A percentile compares a stretch with the other conserved stretches of the same genome.
Conservation (phyloP, 2,329 filamentous ascomycete genomes). For the Colletotrichum sp. region DNA sequence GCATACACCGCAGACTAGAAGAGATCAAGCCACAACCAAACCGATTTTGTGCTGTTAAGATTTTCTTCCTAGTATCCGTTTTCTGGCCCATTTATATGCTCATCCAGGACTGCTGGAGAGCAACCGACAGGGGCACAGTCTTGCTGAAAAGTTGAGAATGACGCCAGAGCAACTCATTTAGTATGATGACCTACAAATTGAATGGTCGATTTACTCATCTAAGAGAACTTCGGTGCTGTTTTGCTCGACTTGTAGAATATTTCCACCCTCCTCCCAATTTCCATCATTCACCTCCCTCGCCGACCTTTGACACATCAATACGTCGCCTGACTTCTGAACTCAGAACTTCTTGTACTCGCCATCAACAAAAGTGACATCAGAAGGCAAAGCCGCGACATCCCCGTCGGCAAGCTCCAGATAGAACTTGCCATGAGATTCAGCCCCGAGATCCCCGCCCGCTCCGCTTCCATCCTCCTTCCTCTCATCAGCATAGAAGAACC, state of each 20-base stretch:
- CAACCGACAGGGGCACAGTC: too few relatives aligned
- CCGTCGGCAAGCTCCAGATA: constrained; percentile 13
- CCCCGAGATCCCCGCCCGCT: background rate
- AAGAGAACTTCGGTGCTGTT: background rate
- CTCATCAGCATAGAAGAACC: constrained; percentile 18
- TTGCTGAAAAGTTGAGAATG: too few relatives aligned
- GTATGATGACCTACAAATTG: too few relatives aligned
- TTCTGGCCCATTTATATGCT: too few relatives aligned
- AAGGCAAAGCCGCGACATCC: background rate
- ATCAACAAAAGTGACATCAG: constrained; percentile 1
- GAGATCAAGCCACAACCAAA: too few relatives aligned
- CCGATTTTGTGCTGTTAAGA: too few relatives aligned
- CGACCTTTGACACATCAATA: accelerated
- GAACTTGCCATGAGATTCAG: constrained; percentile 7
- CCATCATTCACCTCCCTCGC: background rate
- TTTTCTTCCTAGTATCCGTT: too few relatives aligned
- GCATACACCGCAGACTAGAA: too few relatives aligned
- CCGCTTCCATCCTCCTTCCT: constrained; percentile 1
- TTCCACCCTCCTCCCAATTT: background rate
- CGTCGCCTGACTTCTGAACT: background rate
- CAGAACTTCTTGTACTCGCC: constrained; percentile 14
- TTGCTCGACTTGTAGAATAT: background rate
- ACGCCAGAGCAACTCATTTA: too few relatives aligned
- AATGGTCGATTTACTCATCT: too few relatives aligned
- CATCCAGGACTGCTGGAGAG: too few relatives aligned